phyloP scores from a whole-genome alignment of 192 early-diverging fungal species.

The Gaertneriomyces semiglobifer region DNA sequence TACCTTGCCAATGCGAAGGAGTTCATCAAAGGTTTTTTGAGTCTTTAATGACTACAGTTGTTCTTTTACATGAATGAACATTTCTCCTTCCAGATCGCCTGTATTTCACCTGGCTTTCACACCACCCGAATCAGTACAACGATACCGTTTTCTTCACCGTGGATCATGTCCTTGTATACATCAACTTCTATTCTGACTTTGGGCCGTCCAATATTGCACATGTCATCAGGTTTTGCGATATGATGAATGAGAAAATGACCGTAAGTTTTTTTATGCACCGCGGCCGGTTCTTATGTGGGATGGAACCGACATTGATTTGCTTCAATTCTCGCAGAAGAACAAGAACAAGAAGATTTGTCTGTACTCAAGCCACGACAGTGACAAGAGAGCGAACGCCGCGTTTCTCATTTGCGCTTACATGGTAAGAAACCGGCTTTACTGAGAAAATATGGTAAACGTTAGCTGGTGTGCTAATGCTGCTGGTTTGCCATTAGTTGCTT shows the following conservation, averaged over 20 bases:
- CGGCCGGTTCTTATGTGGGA: constrained; percentile 1
- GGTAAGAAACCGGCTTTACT: constrained; percentile 37
- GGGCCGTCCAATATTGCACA: constrained; percentile 65
- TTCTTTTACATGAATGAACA: neutral
- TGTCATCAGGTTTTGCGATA: constrained; percentile 58
- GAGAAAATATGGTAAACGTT: too few relatives aligned
- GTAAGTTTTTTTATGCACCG: constrained; percentile 32
- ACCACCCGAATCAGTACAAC: constrained; percentile 37
- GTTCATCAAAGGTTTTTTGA: constrained; percentile 41
- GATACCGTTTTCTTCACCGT: constrained; percentile 58
- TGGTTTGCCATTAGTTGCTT: constrained; percentile 43
- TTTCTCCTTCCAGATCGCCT: constrained; percentile 47
- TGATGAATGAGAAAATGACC: constrained; percentile 58
- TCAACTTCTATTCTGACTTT: constrained; percentile 65
- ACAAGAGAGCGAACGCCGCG: constrained; percentile 66
- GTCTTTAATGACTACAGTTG: neutral
- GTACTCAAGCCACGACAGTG: constrained; percentile 51
- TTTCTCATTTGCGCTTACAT: constrained; percentile 67
- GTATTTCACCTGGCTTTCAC: constrained; percentile 55
- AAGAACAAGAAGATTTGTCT: constrained; percentile 56
- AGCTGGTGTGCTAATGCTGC: too few relatives aligned
- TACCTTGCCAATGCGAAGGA: constrained; percentile 32
- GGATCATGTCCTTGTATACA: constrained; percentile 58
- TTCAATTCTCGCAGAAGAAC: constrained; percentile 34
- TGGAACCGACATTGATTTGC: neutral